Percentiles rank a stretch among this genome's conserved stretches.
Evolutionary conservation across 441 rosid genomes (phyloP).

Genomic region (Aquilaria agallochum): DNA sequence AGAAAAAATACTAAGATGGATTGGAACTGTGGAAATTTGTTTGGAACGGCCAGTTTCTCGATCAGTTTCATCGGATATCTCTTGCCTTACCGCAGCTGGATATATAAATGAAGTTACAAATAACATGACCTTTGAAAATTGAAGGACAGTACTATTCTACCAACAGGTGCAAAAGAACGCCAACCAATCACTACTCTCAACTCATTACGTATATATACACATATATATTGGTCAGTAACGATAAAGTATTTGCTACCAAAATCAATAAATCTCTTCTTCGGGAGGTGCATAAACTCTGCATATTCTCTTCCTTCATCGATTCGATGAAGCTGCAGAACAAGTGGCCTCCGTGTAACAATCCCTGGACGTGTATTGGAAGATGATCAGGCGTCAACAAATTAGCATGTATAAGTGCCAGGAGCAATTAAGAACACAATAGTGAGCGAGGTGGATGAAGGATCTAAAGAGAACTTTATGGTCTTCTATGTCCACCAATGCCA

Average conservation of each 20-base stretch:
- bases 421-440: conserved; percentile 2
- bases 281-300: conserved; percentile 94
- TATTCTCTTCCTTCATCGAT: conserved; percentile 90
- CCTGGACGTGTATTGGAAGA: conserved; percentile 42
- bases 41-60: conserved; percentile 90
- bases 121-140: conserved; percentile 10
- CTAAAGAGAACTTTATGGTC: no score
- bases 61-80: conserved; percentile 92
- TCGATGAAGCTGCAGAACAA: conserved; percentile 90
- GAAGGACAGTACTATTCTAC: not conserved
- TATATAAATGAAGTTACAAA: not conserved
- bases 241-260: conserved; percentile 42
- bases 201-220: not conserved
- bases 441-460: no score
- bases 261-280: conserved; percentile 75
- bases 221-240: not conserved
- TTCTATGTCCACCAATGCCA: no score
- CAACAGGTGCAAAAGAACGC: no score
- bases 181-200: not conserved
- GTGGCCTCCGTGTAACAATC: conserved; percentile 96
- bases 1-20: conserved; percentile 87
- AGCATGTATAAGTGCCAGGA: not conserved
- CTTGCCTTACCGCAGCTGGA: conserved; percentile 87
- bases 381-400: conserved; percentile 6
- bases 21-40: conserved; percentile 80